Evolutionary conservation across 176 grass and related monocot genomes (phyloP), one percentile per base, ranked within the genome.

Genomic region (Cenchrus purpureus): DNA sequence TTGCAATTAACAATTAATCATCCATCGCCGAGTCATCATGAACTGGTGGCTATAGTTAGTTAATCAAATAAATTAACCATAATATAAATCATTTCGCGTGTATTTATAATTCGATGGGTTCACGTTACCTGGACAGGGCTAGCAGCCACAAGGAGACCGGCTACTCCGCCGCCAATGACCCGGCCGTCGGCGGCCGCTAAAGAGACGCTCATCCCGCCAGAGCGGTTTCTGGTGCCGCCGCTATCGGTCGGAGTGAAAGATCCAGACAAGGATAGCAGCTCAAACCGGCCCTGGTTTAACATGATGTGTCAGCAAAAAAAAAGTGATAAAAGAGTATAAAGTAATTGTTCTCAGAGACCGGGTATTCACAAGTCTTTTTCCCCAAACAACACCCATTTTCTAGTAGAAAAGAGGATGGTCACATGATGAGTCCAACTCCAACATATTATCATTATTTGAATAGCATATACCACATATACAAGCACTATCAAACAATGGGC

Each of bases 191-290:
- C 82, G 28, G 92, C 86, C 10, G 95, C 91, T 0, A 98, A 86
- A 2, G 95, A 95, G 74, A 98, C 91, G 79, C 95, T 98, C 95
- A 98, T 92, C 19, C 95, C 95, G 13, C 95, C 95, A 4, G 91
- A 88, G 34, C 95, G 90, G 84, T 89, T 94, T 90, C 92, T 93
- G 29, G 87, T 85, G 15, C 89, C 89, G 6, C 89, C 81, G 3
- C 87, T 90, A n/a, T 98, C 95, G 1, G 86, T 95, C 12, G 95
- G 95, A 59, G 90, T 98, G 68, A 98, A 98, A 29, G 92, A 95
- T 79, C 95, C 95, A 20, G 92, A 98, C 71, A 98, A 62, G 4
- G 95, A 93, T 17, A 98, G 91, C 16, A 95, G 84, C 82, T 95
- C 95, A 79, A 98, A 98, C 1, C 89, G 91, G 42, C 95, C 95